Evolutionary conservation across 2,329 filamentous ascomycete genomes (phyloP).

Genomic region (Orbilia quercus): DNA sequence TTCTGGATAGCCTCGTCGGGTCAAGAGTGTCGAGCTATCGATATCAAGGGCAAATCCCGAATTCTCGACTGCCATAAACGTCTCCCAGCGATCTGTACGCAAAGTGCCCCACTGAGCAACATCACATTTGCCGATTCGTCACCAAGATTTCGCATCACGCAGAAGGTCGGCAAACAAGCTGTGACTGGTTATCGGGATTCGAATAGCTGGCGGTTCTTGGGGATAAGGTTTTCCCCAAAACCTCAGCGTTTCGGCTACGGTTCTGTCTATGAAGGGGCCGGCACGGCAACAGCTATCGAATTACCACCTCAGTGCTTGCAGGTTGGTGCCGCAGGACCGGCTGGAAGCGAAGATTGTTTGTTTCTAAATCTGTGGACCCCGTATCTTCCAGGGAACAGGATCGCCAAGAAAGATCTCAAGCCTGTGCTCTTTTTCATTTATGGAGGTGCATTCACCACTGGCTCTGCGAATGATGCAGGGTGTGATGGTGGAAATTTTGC

Average conservation of each 20-base stretch:
- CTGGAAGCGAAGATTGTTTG: slow-evolving; percentile 66
- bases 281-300: slow-evolving; percentile 61
- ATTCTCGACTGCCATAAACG: slow-evolving; percentile 39
- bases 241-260: slow-evolving; percentile 66
- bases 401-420: slow-evolving; percentile 62
- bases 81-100: slow-evolving; percentile 64
- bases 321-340: slow-evolving; percentile 60
- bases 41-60: slow-evolving; percentile 59
- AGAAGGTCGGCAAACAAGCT: slow-evolving; percentile 63
- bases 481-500: slow-evolving; percentile 66
- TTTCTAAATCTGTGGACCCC: slow-evolving; percentile 65
- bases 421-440: slow-evolving; percentile 67
- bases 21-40: slow-evolving; percentile 58
- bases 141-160: slow-evolving; percentile 62
- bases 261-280: slow-evolving; percentile 62
- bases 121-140: slow-evolving; percentile 61
- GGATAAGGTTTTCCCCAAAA: slow-evolving; percentile 66
- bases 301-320: slow-evolving; percentile 65
- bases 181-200: slow-evolving; percentile 64
- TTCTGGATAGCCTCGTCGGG: slow-evolving; percentile 30
- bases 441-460: slow-evolving; percentile 64
- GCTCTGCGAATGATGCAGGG: slow-evolving; percentile 63
- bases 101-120: slow-evolving; percentile 65
- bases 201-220: slow-evolving; percentile 68
- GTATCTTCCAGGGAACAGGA: slow-evolving; percentile 22